Percentiles rank a stretch among this genome's conserved stretches.
Evolutionary conservation across 345 rosid genomes (phyloP).

Genomic region (Cochlearia excelsa): DNA sequence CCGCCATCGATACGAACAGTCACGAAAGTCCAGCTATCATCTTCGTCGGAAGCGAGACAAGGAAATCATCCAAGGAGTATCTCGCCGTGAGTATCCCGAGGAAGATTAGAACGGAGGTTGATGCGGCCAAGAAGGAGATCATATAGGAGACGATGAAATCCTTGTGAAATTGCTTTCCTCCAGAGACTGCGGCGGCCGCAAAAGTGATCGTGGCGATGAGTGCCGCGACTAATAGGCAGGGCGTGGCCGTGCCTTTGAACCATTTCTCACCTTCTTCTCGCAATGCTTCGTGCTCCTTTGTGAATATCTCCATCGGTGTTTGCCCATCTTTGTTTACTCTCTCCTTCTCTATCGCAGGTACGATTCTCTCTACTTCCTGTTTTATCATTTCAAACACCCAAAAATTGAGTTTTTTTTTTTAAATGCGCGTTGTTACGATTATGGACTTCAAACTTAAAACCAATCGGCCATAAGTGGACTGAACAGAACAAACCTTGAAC

Average conservation of each 20-base stretch:
- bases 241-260: slow-evolving; percentile 39
- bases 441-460: too few relatives aligned
- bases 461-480: too few relatives aligned
- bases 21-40: slow-evolving; percentile 37
- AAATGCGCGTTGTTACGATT: too few relatives aligned
- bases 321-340: slow-evolving; percentile 25
- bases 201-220: slow-evolving; percentile 38
- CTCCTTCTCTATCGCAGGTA: slow-evolving; percentile 23
- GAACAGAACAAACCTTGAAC: slow-evolving; percentile 30
- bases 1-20: slow-evolving; percentile 32
- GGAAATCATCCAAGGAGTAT: slow-evolving; percentile 37
- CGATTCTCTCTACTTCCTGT: slow-evolving; percentile 36
- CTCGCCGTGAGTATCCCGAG: slow-evolving; percentile 37
- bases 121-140: slow-evolving; percentile 36
- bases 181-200: slow-evolving; percentile 38
- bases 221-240: slow-evolving; percentile 36
- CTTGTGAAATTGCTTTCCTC: slow-evolving; percentile 21
- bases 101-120: slow-evolving; percentile 33
- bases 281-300: slow-evolving; percentile 24
- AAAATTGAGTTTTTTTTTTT: too few relatives aligned
- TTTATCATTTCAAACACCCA: too few relatives aligned
- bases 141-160: slow-evolving; percentile 34
- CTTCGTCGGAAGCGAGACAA: slow-evolving; percentile 30
- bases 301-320: slow-evolving; percentile 35
- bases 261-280: slow-evolving; percentile 35